Evolutionary conservation across 306 rosid genomes (phyloP), one percentile per base, ranked within the genome.

Genomic region (Morella rubra): DNA sequence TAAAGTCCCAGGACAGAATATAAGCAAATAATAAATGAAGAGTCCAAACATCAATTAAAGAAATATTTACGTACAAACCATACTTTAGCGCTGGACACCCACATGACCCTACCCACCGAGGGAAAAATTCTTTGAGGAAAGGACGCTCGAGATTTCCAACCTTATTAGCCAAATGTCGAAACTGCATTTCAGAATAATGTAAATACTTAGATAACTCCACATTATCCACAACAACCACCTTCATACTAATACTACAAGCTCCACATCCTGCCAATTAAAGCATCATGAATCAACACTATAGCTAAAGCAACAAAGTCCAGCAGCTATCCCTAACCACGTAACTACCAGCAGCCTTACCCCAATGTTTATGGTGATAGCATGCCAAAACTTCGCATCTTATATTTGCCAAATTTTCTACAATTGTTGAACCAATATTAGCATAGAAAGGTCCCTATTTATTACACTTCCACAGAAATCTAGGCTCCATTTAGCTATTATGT

Each of bases 71-170:
- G 67, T 44, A 76, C 2, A 71, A 79, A 66, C 68, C 55, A 76
- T 80, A 95, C 99, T 97, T 92, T 79, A 95, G 90, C 78, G 84
- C 73, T 27, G 99, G 99, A 72, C 97, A 92, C 64, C 99, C 99
- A 84, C 97, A 90, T 59, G 89, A 85, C 81, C 93, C 90, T 27
- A 95, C 97, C 97, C 97, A 95, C 68, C 97, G 92, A 76, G 99
- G 99, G 73, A 95, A 89, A 87, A 92, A 95, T 61, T 95, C 99
- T 83, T 95, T 95, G 72, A 95, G 97, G 88, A 95, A 95, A 49
- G 99, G 97, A 37, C 99, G 99, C 86, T 95, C 99, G 60, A 95
- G 93, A 86, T 95, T 95, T 70, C 97, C 99, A 81, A 95, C 89
- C 82, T 95, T 95, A 79, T 95, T 95, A 64, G 99, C 97, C 82